phyloP scores from a whole-genome alignment of 2,329 filamentous ascomycete species.

The Fusarium gaditjirri region DNA sequence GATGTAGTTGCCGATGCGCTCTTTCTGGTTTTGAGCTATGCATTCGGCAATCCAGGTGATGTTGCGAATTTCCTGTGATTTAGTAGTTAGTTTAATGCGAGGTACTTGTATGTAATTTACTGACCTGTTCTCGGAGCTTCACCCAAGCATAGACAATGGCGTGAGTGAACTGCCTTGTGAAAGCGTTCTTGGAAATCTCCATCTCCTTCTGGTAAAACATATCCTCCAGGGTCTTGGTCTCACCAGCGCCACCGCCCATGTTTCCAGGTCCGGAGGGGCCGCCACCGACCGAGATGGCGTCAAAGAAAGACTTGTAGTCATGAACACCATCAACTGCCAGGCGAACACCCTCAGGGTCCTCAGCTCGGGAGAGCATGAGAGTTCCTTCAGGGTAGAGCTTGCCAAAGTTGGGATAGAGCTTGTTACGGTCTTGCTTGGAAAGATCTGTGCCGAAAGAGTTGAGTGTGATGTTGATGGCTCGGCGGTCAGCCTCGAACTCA shows the following conservation, averaged over 20 bases:
- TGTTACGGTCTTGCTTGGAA: constrained; percentile 91
- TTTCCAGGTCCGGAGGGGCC: constrained; percentile 80
- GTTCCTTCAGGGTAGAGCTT: constrained; percentile 93
- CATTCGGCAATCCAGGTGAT: constrained; percentile 99
- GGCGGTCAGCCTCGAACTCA: constrained; percentile 94
- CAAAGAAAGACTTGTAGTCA: constrained; percentile 97
- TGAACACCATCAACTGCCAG: constrained; percentile 91
- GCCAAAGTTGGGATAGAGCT: constrained; percentile 94
- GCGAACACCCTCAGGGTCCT: constrained; percentile 93
- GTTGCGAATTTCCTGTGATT: constrained; percentile 90
- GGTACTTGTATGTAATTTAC: constrained; percentile 43
- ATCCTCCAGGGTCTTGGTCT: constrained; percentile 92
- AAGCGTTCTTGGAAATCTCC: constrained; percentile 95
- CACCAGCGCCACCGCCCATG: constrained; percentile 81
- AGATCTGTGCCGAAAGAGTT: constrained; percentile 99
- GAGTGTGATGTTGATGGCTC: constrained; percentile 98
- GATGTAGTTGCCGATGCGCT: constrained; percentile 98
- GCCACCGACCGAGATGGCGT: constrained; percentile 83
- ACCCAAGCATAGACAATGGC: constrained; percentile 98
- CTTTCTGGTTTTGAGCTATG: constrained; percentile 99
- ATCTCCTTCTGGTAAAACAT: constrained; percentile 99
- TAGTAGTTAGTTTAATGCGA: constrained; percentile 47
- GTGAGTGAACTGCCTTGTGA: constrained; percentile 95
- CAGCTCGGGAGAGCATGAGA: constrained; percentile 91
- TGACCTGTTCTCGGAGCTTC: constrained; percentile 94